Evolutionary conservation across 2,329 filamentous ascomycete species (phyloP), one percentile per base, ranked within the genome.

Genomic region (Verticillium albo-atrum): DNA sequence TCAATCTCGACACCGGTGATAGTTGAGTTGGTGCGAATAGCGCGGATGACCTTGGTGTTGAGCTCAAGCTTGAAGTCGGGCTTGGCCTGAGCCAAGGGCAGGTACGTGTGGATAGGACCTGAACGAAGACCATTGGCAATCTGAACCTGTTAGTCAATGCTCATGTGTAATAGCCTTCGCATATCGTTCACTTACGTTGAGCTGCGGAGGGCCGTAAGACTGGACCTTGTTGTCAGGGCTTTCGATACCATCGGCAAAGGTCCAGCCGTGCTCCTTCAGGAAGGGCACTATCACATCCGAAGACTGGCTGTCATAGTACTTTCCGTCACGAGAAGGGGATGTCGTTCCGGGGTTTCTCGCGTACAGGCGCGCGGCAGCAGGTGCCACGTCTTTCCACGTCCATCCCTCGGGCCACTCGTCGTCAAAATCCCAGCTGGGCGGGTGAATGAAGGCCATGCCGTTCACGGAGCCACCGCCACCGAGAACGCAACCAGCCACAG

Each of bases 1-100:
- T 66, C 62, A 20, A 66, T 66, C 58, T 67, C 58, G 34, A 79
- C 70, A 57, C 75, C 62, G 56, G 72, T 76, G 17, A 70, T 64
- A 1, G 77, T 74, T 10, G 69, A 71, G 47, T 32, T 69, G 52
- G 55, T 55, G 59, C 53, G 64, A 20, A 66, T 50, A 14, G 60
- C 60, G 30, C 65, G 64, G n/a, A 65, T 25, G 54, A 65, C 65
- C 60, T 65, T 66, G 57, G 65, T 57, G 58, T 62, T 61, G 17
- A 65, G 62, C 58, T 62, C 58, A 15, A 66, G 59, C 55, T 64
- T 62, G 58, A 84, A 72, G 55, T 82, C 83, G 3, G 69, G 32
- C 0, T 63, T 58, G 42, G 60, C 59, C 42, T 73, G 70, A 1
- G 73, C 72, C 10, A 74, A 65, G 2, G 74, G 69, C 0, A 78